These are phyloP conservation scores for Persicaria maculosa DNA, from an alignment of 148 eudicot genomes.

Conservation along the genomic window DNA sequence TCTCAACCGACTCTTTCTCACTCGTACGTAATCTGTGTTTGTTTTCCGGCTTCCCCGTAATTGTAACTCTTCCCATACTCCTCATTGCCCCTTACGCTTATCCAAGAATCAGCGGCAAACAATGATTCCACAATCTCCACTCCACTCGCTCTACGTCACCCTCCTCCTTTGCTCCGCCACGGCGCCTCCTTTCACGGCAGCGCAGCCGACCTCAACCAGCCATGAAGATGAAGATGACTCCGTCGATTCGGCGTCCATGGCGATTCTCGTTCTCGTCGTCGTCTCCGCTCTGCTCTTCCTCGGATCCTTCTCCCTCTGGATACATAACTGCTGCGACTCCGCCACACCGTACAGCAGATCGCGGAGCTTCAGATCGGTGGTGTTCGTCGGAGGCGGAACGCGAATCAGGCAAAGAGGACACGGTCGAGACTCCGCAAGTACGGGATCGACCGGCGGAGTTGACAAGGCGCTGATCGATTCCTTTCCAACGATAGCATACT, in stretches of 20 bases:
- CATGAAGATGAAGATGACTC: background rate
- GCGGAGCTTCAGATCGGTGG: background rate
- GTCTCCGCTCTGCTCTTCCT: constrained; percentile 7
- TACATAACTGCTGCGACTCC: constrained; percentile 6
- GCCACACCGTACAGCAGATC: background rate
- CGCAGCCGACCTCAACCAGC: background rate
- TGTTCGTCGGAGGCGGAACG: background rate
- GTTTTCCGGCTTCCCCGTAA: background rate
- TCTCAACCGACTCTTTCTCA: too few species aligned
- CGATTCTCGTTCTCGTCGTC: constrained; percentile 9
- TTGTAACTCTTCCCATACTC: background rate
- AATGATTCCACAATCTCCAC: background rate
- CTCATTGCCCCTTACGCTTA: background rate
- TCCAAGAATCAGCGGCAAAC: background rate
- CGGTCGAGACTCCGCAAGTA: background rate
- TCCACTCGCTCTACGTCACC: background rate
- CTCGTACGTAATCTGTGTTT: background rate
- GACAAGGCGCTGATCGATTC: background rate
- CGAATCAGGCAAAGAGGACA: background rate
- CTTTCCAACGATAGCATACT: background rate
- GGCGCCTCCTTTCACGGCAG: too few species aligned
- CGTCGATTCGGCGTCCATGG: background rate
- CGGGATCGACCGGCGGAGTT: background rate
- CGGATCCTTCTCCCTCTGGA: constrained; percentile 13
- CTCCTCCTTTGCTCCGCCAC: background rate